Evolutionary conservation across 805 yeast species (phyloP), one percentile per base, ranked within the genome.

Genomic region (Schizosaccharomyces pombe): DNA sequence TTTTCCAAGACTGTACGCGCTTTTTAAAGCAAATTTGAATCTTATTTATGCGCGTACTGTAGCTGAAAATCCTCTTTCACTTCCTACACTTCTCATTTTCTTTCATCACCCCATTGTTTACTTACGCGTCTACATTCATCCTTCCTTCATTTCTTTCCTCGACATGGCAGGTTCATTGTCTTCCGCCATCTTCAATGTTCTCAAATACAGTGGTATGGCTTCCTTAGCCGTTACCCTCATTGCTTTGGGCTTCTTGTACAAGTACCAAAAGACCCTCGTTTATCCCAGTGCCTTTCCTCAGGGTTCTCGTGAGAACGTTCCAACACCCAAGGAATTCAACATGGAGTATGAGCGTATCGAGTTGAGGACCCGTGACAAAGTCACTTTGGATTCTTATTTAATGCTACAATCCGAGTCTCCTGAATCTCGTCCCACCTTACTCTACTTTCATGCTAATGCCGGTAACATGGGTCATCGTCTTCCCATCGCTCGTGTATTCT

Each of bases 391-490:
- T 57, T 74, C 84, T 26, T 89, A 70, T 63, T 68, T 76, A 53
- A 68, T 85, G 55, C 24, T 55, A 5, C 39, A 56, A 55, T 56
- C 57, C 24, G 29, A 47, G 1, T 59, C 52, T 37, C 56, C 57
- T 9, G 57, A 57, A 3, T 24, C 47, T 32, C 49, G 57, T 30
- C 26, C 80, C 59, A 84, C 96, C 0, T 74, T 89, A 9, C 62
- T 91, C 28, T 73, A 91, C 22, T 71, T 87, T 54, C 79, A 86
- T 52, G 97, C 97, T 3, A 89, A 89, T 66, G 96, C 96, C 1
- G 97, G 97, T 4, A 89, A 91, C 64, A 89, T 89, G 58, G 97
- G 97, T 16, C 85, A 85, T 63, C 79, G 82, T 30, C 68, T 89
- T 52, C 95, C 95, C 1, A 75, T 85, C 6, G 94, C 83, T 2